Base-by-base conservation (phyloP, 2,329 filamentous ascomycete genomes). In the Fusarium chaquense region DNA sequence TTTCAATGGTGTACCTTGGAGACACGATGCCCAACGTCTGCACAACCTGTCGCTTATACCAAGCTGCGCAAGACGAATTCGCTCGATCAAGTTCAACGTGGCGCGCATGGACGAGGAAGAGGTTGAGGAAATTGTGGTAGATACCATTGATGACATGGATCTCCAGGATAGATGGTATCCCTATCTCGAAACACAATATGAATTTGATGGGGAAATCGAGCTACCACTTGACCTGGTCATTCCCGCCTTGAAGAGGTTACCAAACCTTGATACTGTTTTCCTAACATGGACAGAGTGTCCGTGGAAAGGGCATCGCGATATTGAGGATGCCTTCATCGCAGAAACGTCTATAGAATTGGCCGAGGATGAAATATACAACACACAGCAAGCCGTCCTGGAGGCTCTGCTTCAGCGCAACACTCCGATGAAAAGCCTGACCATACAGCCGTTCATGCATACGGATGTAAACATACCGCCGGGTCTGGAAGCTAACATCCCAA, bases 71-170 rank as follows among this genome's bases (percentile, higher is more conserved):
- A 73, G 73, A 44, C 78, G 77, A 61, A 81, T 86, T 73, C 77
- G 78, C 30, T 78, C 81, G 22, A 73, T 85, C 63, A 82, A 80
- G 60, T 79, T 86, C 71, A 84, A 84, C 71, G 79, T 86, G 55
- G 77, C 46, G 36, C 60, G 67, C 30, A 56, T 71, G 26, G 43
- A 50, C 16, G 43, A 64, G 20, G 58, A 51, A 12, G 40, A 54
- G 22, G 45, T 70, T 35, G 55, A 58, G n/a, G 36, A 40, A 12
- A 56, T 33, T n/a, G 38, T 45, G 16, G 22, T 18, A 10, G 24
- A 18, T 6, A 11, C 16, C 43, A 36, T 28, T 22, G 44, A 63
- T 28, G 33, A 52, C 6, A 20, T 33, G 12, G 46, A 66, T 5
- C 57, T 58, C 8, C 32, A 40, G 12, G 13, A 33, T n/a, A 35